Evolutionary conservation across 2,329 filamentous ascomycete genomes (phyloP).

Genomic region (Rosellinia necatrix): DNA sequence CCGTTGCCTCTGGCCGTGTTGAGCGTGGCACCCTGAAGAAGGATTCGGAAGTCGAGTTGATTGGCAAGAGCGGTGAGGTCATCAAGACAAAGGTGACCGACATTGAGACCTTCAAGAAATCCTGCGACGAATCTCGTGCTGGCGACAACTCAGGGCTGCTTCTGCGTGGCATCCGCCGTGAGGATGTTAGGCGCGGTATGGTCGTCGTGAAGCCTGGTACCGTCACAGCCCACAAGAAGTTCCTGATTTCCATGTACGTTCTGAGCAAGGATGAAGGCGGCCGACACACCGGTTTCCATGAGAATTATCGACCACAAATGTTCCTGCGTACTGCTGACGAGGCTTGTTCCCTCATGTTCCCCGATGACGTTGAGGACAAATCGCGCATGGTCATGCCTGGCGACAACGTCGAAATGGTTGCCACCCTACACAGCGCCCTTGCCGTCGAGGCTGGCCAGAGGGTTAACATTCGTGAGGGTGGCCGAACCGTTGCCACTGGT

Average conservation of each 20-base stretch:
- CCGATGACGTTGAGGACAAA: conserved; percentile 77
- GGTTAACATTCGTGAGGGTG: conserved; percentile 98
- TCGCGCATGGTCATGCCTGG: conserved; percentile 88
- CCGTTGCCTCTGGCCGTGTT: conserved; percentile 94
- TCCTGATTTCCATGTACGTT: conserved; percentile 95
- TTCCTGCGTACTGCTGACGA: conserved; percentile 92
- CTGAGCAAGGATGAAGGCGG: conserved; percentile 98
- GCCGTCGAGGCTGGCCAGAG: conserved; percentile 91
- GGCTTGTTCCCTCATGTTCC: conserved; percentile 80
- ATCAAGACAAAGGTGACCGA: conserved; percentile 99
- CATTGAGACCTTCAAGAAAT: conserved; percentile 99
- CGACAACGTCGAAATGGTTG: conserved; percentile 98
- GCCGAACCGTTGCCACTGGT: conserved; percentile 84
- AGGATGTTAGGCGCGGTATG: conserved; percentile 95
- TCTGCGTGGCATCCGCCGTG: conserved; percentile 92
- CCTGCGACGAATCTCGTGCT: conserved; percentile 92
- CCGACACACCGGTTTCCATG: conserved; percentile 90
- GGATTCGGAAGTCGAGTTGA: conserved; percentile 91
- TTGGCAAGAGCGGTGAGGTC: conserved; percentile 79
- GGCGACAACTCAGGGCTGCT: conserved; percentile 98
- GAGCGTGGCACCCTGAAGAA: conserved; percentile 94
- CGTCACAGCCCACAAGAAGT: conserved; percentile 86
- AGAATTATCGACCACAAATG: conserved; percentile 97
- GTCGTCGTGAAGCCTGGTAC: conserved; percentile 83
- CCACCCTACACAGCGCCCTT: conserved; percentile 81